phyloP scores from a whole-genome alignment of 1,139 yeast species.

The Scheffersomyces insectosa region DNA sequence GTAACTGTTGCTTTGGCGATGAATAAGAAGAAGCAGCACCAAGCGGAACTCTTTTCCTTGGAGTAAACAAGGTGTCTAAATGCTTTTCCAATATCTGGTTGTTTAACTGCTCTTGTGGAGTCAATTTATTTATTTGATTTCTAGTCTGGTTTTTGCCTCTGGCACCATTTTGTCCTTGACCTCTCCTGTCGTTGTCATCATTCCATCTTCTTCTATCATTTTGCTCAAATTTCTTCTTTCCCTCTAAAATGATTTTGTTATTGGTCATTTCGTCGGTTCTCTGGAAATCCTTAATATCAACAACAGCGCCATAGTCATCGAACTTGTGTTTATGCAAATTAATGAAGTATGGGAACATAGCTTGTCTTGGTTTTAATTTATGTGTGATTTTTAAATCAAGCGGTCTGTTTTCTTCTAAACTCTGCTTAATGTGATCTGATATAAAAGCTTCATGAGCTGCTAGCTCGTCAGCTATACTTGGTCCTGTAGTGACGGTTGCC shows the following conservation, averaged over 20 bases:
- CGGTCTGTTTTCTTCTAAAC: constrained; percentile 40
- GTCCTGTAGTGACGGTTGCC: neutral
- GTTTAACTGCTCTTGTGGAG: constrained; percentile 48
- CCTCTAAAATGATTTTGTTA: constrained; percentile 33
- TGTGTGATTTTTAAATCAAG: constrained; percentile 67
- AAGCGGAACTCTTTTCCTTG: constrained; percentile 46
- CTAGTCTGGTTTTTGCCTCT: constrained; percentile 29
- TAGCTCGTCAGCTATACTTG: constrained; percentile 26
- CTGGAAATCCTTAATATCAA: constrained; percentile 64
- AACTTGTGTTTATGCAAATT: constrained; percentile 53
- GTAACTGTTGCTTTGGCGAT: constrained; percentile 34
- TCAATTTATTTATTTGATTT: constrained; percentile 33
- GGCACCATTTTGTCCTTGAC: constrained; percentile 21
- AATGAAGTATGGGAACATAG: constrained; percentile 73
- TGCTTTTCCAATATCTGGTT: constrained; percentile 43
- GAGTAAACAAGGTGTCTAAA: constrained; percentile 61
- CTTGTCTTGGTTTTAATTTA: constrained; percentile 59
- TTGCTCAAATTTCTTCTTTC: constrained; percentile 28
- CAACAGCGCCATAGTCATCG: constrained; percentile 85
- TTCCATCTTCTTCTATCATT: constrained; percentile 37
- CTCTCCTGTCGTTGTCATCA: constrained; percentile 17
- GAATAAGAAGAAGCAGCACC: constrained; percentile 19
- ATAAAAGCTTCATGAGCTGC: constrained; percentile 45
- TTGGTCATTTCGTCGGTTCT: constrained; percentile 53
- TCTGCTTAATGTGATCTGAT: constrained; percentile 39